Evolutionary conservation across 352 stramenopile species (phyloP).

Genomic region (Peronospora farinosa): DNA sequence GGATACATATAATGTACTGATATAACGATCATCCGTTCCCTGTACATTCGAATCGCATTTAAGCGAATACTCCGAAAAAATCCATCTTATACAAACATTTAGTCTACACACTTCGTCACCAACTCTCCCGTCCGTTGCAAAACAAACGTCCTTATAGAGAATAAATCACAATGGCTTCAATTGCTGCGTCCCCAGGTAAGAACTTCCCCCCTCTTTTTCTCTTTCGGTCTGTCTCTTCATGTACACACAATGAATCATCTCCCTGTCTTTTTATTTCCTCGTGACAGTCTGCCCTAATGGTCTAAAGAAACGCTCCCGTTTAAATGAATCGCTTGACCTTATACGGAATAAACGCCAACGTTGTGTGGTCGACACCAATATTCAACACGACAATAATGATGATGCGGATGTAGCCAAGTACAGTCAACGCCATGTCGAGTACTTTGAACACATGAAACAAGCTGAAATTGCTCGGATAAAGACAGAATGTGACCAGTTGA

Average conservation of each 20-base stretch:
- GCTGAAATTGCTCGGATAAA: slow-evolving; percentile 71
- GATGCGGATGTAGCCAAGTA: slow-evolving; percentile 72
- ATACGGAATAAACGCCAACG: slow-evolving; percentile 55
- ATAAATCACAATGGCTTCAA: slow-evolving; percentile 53
- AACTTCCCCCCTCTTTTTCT: background rate
- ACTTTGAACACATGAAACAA: slow-evolving; percentile 83
- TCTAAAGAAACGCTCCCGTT: slow-evolving; percentile 72
- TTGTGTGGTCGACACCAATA: slow-evolving; percentile 20
- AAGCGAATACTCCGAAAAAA: background rate
- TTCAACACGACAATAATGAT: slow-evolving; percentile 18
- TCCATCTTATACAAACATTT: background rate
- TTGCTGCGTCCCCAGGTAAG: slow-evolving; percentile 57
- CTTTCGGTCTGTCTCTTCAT: background rate
- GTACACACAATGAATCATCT: background rate
- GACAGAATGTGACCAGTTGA: slow-evolving; percentile 79
- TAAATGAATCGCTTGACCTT: slow-evolving; percentile 51
- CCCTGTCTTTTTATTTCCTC: background rate
- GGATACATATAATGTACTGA: background rate
- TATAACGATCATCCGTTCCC: background rate
- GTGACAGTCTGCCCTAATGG: slow-evolving; percentile 39
- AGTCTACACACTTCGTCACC: slow-evolving; percentile 5
- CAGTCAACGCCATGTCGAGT: slow-evolving; percentile 82
- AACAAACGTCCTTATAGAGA: slow-evolving; percentile 9
- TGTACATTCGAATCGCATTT: background rate
- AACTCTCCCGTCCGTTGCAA: slow-evolving; percentile 3